Percentiles rank a stretch among this genome's conserved stretches.
phyloP scores from a whole-genome alignment of 2,329 filamentous ascomycete genomes.

The Fusarium odoratissimum region DNA sequence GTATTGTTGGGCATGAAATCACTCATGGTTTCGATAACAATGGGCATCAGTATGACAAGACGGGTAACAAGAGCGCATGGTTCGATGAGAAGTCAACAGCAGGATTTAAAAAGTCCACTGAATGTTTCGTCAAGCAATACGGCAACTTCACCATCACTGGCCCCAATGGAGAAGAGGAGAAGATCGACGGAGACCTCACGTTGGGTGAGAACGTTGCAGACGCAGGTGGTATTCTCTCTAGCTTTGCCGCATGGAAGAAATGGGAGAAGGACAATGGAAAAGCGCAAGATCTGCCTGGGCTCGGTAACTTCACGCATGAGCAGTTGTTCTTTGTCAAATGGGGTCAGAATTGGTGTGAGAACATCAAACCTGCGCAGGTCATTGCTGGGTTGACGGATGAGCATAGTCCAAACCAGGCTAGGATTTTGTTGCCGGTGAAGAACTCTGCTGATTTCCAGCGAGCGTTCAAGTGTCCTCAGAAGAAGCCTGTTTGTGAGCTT shows the following conservation, averaged over 20 bases:
- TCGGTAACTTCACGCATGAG: conserved; percentile 72
- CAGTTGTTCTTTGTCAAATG: conserved; percentile 77
- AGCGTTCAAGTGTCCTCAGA: conserved; percentile 73
- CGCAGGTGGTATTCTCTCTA: conserved; percentile 71
- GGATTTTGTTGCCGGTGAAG: conserved; percentile 72
- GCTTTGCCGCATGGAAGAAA: conserved; percentile 74
- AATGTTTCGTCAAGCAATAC: conserved; percentile 78
- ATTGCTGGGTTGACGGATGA: conserved; percentile 70
- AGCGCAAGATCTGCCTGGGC: conserved; percentile 66
- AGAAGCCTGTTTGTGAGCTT: conserved; percentile 76
- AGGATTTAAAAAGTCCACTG: conserved; percentile 65
- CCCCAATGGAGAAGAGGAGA: conserved; percentile 64
- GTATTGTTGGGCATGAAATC: conserved; percentile 75
- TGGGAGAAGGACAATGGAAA: conserved; percentile 60
- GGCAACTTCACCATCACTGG: conserved; percentile 68
- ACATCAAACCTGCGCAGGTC: conserved; percentile 68
- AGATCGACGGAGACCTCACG: conserved; percentile 72
- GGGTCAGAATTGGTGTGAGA: conserved; percentile 75
- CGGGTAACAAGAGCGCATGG: conserved; percentile 74
- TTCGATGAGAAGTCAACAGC: conserved; percentile 70
- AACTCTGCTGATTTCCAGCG: conserved; percentile 77
- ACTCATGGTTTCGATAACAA: conserved; percentile 77
- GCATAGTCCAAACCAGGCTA: conserved; percentile 72
- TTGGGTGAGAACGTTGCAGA: conserved; percentile 79
- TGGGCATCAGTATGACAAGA: conserved; percentile 72